phyloP scores from a whole-genome alignment of 176 grass and related monocot species.

The maize (Zea mays) region DNA sequence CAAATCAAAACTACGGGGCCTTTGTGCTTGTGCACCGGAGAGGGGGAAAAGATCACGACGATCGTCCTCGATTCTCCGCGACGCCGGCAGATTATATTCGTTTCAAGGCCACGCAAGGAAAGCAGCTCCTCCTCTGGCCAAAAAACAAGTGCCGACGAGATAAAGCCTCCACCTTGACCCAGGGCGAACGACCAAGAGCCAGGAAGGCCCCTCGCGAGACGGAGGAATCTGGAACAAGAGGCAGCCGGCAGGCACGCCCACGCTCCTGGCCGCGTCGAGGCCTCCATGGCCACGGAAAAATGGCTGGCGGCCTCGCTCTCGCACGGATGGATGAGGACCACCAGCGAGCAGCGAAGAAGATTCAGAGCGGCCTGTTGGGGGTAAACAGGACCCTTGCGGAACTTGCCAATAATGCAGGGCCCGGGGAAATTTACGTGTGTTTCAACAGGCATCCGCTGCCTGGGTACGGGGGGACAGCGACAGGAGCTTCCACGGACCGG shows the following conservation, averaged over 20 bases:
- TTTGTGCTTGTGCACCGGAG: not conserved
- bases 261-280: too few relatives aligned
- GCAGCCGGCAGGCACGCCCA: too few relatives aligned
- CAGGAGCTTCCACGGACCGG: constrained; percentile 1
- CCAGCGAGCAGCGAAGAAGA: constrained; percentile 35
- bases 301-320: not conserved
- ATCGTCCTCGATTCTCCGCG: not conserved
- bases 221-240: constrained; percentile 26
- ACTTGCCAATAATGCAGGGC: not conserved
- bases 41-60: not conserved
- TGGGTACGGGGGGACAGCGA: not conserved
- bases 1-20: not conserved
- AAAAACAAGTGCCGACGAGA: not conserved
- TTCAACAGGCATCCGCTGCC: constrained; percentile 33
- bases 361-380: constrained; percentile 1
- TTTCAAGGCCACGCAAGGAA: not conserved
- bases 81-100: not conserved
- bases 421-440: constrained; percentile 7
- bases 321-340: not conserved
- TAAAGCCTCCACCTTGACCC: not conserved
- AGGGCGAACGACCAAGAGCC: too few relatives aligned
- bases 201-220: not conserved
- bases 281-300: not conserved
- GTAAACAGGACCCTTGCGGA: not conserved
- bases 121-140: not conserved